Base-by-base conservation (phyloP, 2,329 filamentous ascomycete genomes). In the Nemania diffusa region DNA sequence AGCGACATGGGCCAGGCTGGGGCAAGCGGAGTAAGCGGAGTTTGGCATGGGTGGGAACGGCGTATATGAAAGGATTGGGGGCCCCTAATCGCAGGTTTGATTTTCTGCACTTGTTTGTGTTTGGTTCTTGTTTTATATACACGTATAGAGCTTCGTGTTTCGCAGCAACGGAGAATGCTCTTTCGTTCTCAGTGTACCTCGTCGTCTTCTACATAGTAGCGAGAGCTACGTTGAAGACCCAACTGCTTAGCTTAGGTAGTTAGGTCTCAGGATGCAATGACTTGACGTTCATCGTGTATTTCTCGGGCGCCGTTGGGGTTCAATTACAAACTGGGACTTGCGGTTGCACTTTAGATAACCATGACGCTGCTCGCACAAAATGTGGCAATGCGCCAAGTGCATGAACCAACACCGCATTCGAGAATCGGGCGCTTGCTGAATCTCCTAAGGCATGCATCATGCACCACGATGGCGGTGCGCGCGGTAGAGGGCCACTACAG, bases 41-140 rank as follows among this genome's bases (percentile, higher is more conserved):
- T 61, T 53, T n/a, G 52, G 42, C 27, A n/a, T n/a, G 20, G 29
- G 34, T 53, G 4, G 46, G 24, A 27, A 50, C 15, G 51, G 51
- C 51, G 27, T 53, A 22, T 22, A 64, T 6, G 29, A 32, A 37
- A 11, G 29, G 17, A 17, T 20, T 20, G 11, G 60, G 15, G 15
- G 58, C 42, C 42, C 42, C 17, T 5, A 24, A 24, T 6, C 15
- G 20, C 20, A n/a, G 42, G 4, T 53, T 53, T 44, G 51, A 11
- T 53, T 46, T 57, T 67, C 40, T 55, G 37, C 40, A 27, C 20
- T 59, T 63, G 60, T 67, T 64, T 26, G 29, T 61, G 60, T 67
- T 64, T 32, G 24, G 44, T 62, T 52, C 52, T 57, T 44, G 37
- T 62, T 46, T 66, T 72, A 72, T 64, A 70, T 69, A 73, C 46